A percentile compares a stretch with the other conserved stretches of the same genome.
Evolutionary conservation across 2,329 filamentous ascomycete species (phyloP).

Genomic region (Aspergillus tamarii): DNA sequence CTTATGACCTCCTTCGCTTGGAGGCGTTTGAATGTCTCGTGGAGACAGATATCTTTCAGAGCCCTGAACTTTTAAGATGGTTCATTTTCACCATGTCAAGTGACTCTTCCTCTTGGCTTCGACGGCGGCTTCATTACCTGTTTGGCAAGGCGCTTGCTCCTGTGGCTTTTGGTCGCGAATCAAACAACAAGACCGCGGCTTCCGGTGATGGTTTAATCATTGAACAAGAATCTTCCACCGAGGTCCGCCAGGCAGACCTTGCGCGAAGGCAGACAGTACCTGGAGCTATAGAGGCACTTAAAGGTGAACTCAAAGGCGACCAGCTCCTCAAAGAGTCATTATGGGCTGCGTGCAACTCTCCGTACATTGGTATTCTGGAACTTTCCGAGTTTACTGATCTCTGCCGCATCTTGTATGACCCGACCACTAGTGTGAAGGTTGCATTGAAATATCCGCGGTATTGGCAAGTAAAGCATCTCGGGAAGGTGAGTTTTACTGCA

Average conservation of each 20-base stretch:
- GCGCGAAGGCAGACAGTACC: slow-evolving; percentile 60
- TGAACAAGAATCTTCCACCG: slow-evolving; percentile 57
- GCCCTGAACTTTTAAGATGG: slow-evolving; percentile 57
- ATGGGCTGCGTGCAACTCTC: slow-evolving; percentile 60
- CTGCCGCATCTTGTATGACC: slow-evolving; percentile 59
- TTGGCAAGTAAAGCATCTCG: slow-evolving; percentile 58
- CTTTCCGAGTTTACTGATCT: slow-evolving; percentile 61
- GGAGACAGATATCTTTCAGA: slow-evolving; percentile 57
- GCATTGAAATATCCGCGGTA: slow-evolving; percentile 59
- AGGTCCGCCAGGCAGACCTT: slow-evolving; percentile 56
- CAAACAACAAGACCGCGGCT: slow-evolving; percentile 35
- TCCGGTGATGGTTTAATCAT: slow-evolving; percentile 56
- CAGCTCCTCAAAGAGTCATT: slow-evolving; percentile 55
- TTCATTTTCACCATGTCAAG: slow-evolving; percentile 60
- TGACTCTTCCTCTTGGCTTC: slow-evolving; percentile 62
- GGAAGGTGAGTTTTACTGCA: slow-evolving; percentile 45
- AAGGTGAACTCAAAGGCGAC: slow-evolving; percentile 55
- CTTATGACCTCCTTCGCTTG: slow-evolving; percentile 62
- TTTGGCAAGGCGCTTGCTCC: slow-evolving; percentile 61
- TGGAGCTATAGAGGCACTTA: slow-evolving; percentile 61
- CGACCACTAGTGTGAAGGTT: slow-evolving; percentile 54
- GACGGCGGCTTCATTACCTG: slow-evolving; percentile 54
- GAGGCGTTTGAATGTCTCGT: slow-evolving; percentile 62
- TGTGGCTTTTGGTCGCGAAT: slow-evolving; percentile 60
- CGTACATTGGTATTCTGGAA: slow-evolving; percentile 55